These are phyloP conservation scores for Vigna radiata DNA, from an alignment of 306 rosid genomes.

Conservation along the genomic window DNA sequence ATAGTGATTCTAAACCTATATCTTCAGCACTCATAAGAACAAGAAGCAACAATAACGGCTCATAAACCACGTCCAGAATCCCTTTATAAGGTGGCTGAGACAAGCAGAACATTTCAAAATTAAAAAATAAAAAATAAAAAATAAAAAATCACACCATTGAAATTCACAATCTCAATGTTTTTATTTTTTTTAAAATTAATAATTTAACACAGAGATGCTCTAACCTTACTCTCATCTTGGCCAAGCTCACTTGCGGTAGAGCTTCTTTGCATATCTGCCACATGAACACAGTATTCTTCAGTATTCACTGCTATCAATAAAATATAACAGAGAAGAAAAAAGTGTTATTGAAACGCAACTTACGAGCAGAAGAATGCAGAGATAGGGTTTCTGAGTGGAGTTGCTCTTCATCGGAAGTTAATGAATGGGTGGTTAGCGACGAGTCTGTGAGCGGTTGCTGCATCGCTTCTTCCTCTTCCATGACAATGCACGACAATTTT, in stretches of 20 bases:
- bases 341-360: slow-evolving; percentile 31
- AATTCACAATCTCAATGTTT: neutral
- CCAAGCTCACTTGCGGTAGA: slow-evolving; percentile 41
- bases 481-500: neutral
- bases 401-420: slow-evolving; percentile 17
- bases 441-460: slow-evolving; percentile 25
- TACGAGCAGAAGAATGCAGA: slow-evolving; percentile 50
- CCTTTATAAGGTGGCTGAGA: neutral
- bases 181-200: neutral
- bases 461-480: slow-evolving; percentile 23
- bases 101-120: slow-evolving; percentile 13
- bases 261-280: slow-evolving; percentile 55
- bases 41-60: neutral
- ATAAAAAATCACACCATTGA: slow-evolving; percentile 4
- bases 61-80: slow-evolving; percentile 14
- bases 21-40: slow-evolving; percentile 1
- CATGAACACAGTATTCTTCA: slow-evolving; percentile 37
- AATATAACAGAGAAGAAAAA: neutral
- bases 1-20: neutral
- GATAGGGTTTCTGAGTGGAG: slow-evolving; percentile 67
- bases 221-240: slow-evolving; percentile 58
- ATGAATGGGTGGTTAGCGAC: slow-evolving; percentile 39
- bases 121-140: neutral
- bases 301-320: slow-evolving; percentile 12
- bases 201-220: slow-evolving; percentile 44